phyloP scores from a whole-genome alignment of 2,329 filamentous ascomycete species.

The Cladosporium sp. region DNA sequence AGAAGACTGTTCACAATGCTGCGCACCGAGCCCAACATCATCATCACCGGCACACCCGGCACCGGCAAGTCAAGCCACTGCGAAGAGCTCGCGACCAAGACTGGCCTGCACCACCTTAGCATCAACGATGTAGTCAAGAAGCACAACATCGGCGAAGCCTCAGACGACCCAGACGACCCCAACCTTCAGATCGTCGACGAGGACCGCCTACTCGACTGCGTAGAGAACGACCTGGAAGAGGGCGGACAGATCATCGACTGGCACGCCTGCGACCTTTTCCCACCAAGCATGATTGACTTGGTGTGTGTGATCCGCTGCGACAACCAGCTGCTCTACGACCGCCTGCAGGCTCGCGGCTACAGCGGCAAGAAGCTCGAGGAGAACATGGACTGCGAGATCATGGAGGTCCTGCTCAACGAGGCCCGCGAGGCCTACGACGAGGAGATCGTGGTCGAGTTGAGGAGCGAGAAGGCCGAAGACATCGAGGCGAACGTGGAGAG shows the following conservation, averaged over 20 bases:
- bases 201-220: conserved; percentile 84
- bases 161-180: conserved; percentile 70
- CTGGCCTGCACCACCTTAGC: conserved; percentile 77
- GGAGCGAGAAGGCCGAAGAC: conserved; percentile 78
- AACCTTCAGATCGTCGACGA: conserved; percentile 94
- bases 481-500: conserved; percentile 87
- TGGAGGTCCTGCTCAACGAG: conserved; percentile 90
- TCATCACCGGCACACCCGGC: conserved; percentile 92
- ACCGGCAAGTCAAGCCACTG: conserved; percentile 95
- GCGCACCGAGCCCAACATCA: conserved; percentile 73
- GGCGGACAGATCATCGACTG: conserved; percentile 94
- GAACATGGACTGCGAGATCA: conserved; percentile 96
- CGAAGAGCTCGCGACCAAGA: conserved; percentile 74
- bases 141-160: conserved; percentile 81
- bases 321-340: conserved; percentile 79
- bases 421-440: conserved; percentile 83
- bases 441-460: conserved; percentile 85
- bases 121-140: conserved; percentile 94
- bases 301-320: conserved; percentile 88
- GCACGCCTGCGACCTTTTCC: conserved; percentile 97
- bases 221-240: conserved; percentile 75
- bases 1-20: conserved; percentile 36
- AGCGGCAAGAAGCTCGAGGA: conserved; percentile 86
- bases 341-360: conserved; percentile 77
- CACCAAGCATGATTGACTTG: conserved; percentile 89